These are phyloP conservation scores for Pythium rishiriense DNA, from an alignment of 352 stramenopile species.

Conservation along the genomic window DNA sequence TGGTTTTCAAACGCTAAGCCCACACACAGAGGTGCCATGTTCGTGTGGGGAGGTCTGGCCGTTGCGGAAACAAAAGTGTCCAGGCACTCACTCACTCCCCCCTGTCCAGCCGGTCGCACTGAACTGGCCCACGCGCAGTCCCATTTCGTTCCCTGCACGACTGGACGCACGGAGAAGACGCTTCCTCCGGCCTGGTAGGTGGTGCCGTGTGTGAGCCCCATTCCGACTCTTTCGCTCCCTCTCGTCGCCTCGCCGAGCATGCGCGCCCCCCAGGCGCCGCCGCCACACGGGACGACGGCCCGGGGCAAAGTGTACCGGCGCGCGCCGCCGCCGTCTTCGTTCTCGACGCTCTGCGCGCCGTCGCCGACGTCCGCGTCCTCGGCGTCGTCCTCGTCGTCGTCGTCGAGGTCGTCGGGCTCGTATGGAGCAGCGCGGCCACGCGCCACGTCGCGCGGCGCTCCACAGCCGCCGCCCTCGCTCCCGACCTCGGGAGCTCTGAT, in stretches of 20 bases:
- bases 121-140: background rate
- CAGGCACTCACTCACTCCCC: too few species aligned
- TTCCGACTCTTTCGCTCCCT: background rate
- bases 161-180: background rate
- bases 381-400: slow-evolving; percentile 4
- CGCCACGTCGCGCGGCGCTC: background rate
- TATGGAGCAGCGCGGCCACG: background rate
- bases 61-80: too few species aligned
- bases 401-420: slow-evolving; percentile 2
- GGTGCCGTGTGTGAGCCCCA: background rate
- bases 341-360: slow-evolving; percentile 4
- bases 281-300: background rate
- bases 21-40: too few species aligned
- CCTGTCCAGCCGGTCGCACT: background rate
- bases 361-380: slow-evolving; percentile 20
- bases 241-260: background rate
- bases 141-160: background rate
- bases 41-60: too few species aligned
- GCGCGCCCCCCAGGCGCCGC: background rate
- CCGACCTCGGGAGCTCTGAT: background rate
- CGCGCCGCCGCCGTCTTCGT: background rate
- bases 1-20: too few species aligned
- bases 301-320: background rate
- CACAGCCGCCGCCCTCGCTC: background rate
- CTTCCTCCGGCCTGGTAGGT: background rate